Base-by-base conservation (phyloP, 2,329 filamentous ascomycete genomes). In the Huntiella decipiens region DNA sequence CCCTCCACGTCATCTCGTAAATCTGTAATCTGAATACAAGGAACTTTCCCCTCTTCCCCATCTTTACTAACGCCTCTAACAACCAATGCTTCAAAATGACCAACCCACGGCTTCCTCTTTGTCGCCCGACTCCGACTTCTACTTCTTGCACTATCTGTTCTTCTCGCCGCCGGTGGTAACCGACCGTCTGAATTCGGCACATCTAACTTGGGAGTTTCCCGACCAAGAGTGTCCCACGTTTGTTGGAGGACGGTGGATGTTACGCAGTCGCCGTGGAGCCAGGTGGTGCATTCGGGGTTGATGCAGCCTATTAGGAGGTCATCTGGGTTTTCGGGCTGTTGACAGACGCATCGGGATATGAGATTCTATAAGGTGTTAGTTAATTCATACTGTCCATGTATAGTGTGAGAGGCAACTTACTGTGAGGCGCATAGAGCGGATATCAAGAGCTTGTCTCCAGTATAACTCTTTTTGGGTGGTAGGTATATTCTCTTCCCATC, bases 241-340 rank as follows among this genome's bases (percentile, higher is more conserved):
- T 62, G 62, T 54, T 63, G 58, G 10, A 77, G 62, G 3, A 68
- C 64, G 11, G 73, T 67, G 52, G 74, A 66, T 31, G 66, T 61
- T n/a, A 80, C 61, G 53, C 76, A 80, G 39, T 75, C 68, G 47
- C 73, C 66, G 53, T 80, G 76, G 49, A 79, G 66, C 76, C 76
- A 79, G 45, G 66, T 67, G 44, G 66, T 66, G 56, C 76, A 80
- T 2, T 58, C 54, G 10, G 64, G 54, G 49, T 67, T 68, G 7
- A 66, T 67, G 58, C 75, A 80, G 47, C 71, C 70, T 42, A 77
- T 65, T 35, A 79, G 59, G 16, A 66, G 65, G 53, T 70, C 71
- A 52, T 79, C 74, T 17, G 75, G 75, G 51, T 79, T 76, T 52
- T 73, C 72, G 36, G 74, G 74, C 4, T 65, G 65, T 49, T 66